phyloP scores from a whole-genome alignment of 1,139 yeast species.

The Zygosaccharomyces sapae region DNA sequence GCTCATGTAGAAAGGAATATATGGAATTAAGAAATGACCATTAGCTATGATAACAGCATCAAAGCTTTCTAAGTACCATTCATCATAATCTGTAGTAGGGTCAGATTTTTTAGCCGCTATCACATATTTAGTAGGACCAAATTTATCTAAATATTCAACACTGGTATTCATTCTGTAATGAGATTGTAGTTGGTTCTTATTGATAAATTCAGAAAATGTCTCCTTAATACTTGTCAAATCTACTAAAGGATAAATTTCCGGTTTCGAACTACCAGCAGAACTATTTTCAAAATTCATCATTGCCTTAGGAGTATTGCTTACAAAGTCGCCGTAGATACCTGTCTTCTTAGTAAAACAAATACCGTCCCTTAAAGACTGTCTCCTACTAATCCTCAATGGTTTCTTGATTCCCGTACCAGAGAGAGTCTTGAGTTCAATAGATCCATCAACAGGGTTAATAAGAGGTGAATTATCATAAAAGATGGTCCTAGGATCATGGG shows the following conservation, averaged over 20 bases:
- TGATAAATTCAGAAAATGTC: conserved; percentile 9
- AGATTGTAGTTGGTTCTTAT: conserved; percentile 6
- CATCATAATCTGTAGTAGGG: conserved; percentile 13
- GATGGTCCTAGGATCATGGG: conserved; percentile 11
- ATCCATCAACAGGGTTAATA: conserved; percentile 7
- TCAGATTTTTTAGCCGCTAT: conserved; percentile 14
- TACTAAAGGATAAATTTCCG: conserved; percentile 15
- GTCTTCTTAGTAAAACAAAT: conserved; percentile 16
- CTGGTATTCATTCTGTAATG: conserved; percentile 15
- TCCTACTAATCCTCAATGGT: conserved; percentile 13
- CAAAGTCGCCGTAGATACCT: conserved; percentile 17
- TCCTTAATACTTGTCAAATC: conserved; percentile 12
- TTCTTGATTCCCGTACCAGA: conserved; percentile 13
- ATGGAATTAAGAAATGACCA: conserved; percentile 48
- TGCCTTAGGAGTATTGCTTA: conserved; percentile 19
- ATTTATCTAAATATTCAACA: conserved; percentile 18
- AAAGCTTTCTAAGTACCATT: conserved; percentile 38
- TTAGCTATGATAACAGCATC: conserved; percentile 42
- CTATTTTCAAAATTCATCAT: conserved; percentile 17
- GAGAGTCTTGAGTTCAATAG: conserved; percentile 12
- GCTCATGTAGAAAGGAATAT: conserved; percentile 38
- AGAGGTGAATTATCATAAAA: conserved; percentile 18
- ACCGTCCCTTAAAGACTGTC: conserved; percentile 13
- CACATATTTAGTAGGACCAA: conserved; percentile 18
- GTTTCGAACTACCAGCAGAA: conserved; percentile 2